Conservation (phyloP, 83 land plant species). For the Larix sibirica region DNA sequence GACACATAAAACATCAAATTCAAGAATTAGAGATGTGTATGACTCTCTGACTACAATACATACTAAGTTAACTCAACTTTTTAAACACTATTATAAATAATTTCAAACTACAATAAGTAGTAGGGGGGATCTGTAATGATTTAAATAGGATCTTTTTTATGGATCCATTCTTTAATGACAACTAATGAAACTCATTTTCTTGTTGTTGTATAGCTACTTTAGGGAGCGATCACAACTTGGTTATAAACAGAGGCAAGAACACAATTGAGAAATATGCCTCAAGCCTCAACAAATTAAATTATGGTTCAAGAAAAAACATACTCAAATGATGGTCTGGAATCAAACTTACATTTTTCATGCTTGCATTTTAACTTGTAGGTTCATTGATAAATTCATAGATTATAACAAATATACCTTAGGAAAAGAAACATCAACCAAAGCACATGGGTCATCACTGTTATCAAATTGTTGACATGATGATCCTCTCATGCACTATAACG, state of each 20-base stretch:
- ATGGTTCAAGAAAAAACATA: slow-evolving; percentile 68
- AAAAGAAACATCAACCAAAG: too few relatives aligned
- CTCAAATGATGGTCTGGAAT: background rate
- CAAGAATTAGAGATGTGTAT: slow-evolving; percentile 68
- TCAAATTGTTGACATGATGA: too few relatives aligned
- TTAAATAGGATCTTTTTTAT: background rate
- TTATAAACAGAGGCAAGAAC: slow-evolving; percentile 70
- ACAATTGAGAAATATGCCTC: slow-evolving; percentile 61
- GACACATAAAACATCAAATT: slow-evolving; percentile 65
- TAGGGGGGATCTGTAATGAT: background rate
- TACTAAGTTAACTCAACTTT: too few relatives aligned
- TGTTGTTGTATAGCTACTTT: slow-evolving; percentile 44
- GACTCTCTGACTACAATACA: background rate
- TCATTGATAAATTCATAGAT: too few relatives aligned
- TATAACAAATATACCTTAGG: too few relatives aligned
- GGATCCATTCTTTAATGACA: background rate
- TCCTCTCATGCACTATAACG: too few relatives aligned
- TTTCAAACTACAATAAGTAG: background rate
- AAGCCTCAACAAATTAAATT: slow-evolving; percentile 80
- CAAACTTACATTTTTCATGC: background rate
- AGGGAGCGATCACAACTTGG: slow-evolving; percentile 82
- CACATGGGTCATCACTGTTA: too few relatives aligned
- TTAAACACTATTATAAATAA: background rate
- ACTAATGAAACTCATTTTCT: background rate
- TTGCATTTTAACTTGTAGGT: too few relatives aligned